Conservation (phyloP, 139 green algal species). For the Zygnema cylindricum region DNA sequence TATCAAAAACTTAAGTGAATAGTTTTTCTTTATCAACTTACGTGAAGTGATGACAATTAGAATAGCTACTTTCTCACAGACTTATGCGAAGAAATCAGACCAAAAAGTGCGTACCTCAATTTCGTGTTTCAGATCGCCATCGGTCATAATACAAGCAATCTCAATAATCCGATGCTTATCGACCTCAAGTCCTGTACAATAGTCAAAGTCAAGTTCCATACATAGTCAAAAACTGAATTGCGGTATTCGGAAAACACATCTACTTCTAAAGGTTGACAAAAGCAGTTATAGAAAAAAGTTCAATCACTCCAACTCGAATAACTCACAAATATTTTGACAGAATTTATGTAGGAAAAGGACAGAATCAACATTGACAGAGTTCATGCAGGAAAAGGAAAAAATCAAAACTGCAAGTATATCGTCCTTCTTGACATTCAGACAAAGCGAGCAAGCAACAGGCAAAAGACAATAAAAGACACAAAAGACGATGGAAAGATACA, state of each 20-base stretch:
- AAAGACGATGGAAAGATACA: background rate
- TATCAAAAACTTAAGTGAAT: constrained; percentile 15
- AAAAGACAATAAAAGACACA: background rate
- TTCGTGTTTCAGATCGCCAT: constrained; percentile 71
- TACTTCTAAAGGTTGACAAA: background rate
- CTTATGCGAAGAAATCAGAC: too few species aligned
- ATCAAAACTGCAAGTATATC: too few species aligned
- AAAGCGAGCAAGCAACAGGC: too few species aligned
- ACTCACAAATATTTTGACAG: too few species aligned
- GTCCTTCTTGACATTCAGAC: too few species aligned
- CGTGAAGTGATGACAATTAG: too few species aligned
- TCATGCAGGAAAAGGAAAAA: background rate
- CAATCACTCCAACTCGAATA: background rate
- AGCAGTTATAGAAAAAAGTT: background rate
- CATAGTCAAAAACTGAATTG: background rate
- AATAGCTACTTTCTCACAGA: too few species aligned
- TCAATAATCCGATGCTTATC: constrained; percentile 87
- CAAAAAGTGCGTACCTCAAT: constrained; percentile 3
- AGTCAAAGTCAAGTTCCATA: background rate
- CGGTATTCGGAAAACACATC: background rate
- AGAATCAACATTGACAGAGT: background rate
- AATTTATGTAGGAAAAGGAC: constrained; percentile 25
- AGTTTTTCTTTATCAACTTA: background rate
- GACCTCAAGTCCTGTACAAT: constrained; percentile 79
- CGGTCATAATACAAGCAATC: constrained; percentile 87